phyloP scores from a whole-genome alignment of 225 moss, liverwort and hornwort species.

The Pseudoscleropodium purum region DNA sequence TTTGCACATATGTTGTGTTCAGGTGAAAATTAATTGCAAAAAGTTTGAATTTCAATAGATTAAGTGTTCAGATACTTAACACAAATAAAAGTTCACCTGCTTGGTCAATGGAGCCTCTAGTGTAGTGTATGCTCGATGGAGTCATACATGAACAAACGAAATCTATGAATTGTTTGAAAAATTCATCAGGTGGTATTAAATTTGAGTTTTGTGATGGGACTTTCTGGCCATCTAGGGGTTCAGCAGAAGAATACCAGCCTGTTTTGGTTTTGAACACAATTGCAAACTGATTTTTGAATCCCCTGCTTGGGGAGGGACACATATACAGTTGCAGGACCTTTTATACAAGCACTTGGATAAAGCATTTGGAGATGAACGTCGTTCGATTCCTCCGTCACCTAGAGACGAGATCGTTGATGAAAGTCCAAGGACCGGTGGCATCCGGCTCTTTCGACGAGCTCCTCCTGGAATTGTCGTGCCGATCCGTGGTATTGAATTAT shows the following conservation, averaged over 20 bases:
- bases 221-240: not conserved
- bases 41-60: not conserved
- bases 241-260: not conserved
- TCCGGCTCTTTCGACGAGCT: slow-evolving; percentile 63
- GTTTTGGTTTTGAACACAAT: not conserved
- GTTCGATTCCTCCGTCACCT: not conserved
- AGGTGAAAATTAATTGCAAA: not conserved
- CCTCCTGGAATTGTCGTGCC: slow-evolving; percentile 61
- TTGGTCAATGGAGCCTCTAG: not conserved
- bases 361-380: slow-evolving; percentile 23
- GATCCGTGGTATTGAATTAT: slow-evolving; percentile 16
- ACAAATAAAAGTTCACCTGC: not conserved
- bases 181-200: not conserved
- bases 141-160: not conserved
- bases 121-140: not conserved
- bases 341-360: slow-evolving; percentile 76
- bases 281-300: not conserved
- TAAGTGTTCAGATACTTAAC: not conserved
- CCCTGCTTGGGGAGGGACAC: not conserved
- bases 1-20: not conserved
- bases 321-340: slow-evolving; percentile 66
- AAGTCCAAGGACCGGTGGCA: slow-evolving; percentile 28
- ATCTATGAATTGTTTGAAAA: not conserved
- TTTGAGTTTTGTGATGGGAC: not conserved
- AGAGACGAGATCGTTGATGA: slow-evolving; percentile 14